phyloP scores from a whole-genome alignment of 805 yeast genomes.

The Wickerhamomyces bisporus region DNA sequence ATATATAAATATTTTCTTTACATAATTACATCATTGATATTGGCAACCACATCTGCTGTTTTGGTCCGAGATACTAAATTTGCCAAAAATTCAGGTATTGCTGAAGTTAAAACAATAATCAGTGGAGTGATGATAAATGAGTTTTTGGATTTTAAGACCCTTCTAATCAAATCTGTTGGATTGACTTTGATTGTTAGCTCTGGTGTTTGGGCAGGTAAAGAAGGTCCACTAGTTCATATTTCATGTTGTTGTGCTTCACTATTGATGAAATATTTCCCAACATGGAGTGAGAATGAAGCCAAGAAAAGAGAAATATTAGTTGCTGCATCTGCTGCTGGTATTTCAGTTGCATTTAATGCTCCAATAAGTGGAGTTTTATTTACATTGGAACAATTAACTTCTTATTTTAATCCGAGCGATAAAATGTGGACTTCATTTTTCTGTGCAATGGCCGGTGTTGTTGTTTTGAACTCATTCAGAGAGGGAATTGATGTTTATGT shows the following conservation, averaged over 20 bases:
- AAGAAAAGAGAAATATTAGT: slow-evolving; percentile 58
- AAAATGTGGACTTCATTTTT: slow-evolving; percentile 83
- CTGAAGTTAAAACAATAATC: slow-evolving; percentile 65
- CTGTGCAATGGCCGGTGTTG: slow-evolving; percentile 68
- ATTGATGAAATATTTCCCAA: slow-evolving; percentile 29
- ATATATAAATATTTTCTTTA: slow-evolving; percentile 32
- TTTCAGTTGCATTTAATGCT: slow-evolving; percentile 78
- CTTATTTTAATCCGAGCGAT: slow-evolving; percentile 55
- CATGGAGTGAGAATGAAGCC: slow-evolving; percentile 44
- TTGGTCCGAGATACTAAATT: slow-evolving; percentile 28
- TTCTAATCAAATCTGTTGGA: slow-evolving; percentile 53
- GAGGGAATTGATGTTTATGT: slow-evolving; percentile 51
- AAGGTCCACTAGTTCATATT: slow-evolving; percentile 82
- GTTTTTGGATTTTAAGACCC: slow-evolving; percentile 46
- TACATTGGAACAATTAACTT: slow-evolving; percentile 62
- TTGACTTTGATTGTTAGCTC: slow-evolving; percentile 63
- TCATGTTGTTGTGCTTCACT: slow-evolving; percentile 53
- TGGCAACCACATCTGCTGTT: slow-evolving; percentile 34
- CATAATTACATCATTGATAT: slow-evolving; percentile 30
- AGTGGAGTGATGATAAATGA: slow-evolving; percentile 55
- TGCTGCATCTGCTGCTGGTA: slow-evolving; percentile 81
- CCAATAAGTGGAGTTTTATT: slow-evolving; percentile 88
- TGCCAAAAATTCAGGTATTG: slow-evolving; percentile 57
- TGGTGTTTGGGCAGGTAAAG: slow-evolving; percentile 81
- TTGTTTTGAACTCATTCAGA: slow-evolving; percentile 46